Evolutionary conservation across 306 rosid genomes (phyloP).

Genomic region (Corylus americana): DNA sequence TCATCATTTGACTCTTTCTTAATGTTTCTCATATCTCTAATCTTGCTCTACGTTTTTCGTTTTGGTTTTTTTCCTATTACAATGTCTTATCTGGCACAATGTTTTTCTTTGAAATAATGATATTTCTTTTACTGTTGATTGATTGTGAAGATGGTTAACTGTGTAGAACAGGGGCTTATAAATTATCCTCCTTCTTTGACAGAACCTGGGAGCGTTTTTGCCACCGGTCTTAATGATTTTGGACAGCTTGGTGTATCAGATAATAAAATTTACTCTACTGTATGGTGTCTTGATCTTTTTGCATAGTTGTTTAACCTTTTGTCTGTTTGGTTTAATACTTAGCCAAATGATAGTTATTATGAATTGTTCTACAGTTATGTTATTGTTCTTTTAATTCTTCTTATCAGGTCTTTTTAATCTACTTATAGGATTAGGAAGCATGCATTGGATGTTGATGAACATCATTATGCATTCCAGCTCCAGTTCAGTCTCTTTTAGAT

Average conservation of each 20-base stretch:
- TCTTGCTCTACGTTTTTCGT: slow-evolving; percentile 2
- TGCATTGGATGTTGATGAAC: background rate
- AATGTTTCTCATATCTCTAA: background rate
- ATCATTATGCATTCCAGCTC: background rate
- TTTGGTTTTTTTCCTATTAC: background rate
- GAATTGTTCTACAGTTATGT: background rate
- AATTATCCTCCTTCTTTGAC: slow-evolving; percentile 50
- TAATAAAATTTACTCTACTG: slow-evolving; percentile 47
- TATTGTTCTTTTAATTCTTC: background rate
- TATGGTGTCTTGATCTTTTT: slow-evolving; percentile 38
- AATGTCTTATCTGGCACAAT: slow-evolving; percentile 8
- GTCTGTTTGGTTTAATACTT: background rate
- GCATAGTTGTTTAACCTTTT: background rate
- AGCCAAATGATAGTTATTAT: background rate
- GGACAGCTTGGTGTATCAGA: slow-evolving; percentile 80
- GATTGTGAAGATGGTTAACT: slow-evolving; percentile 40
- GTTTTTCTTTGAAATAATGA: no score
- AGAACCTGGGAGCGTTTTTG: slow-evolving; percentile 70
- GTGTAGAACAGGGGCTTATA: slow-evolving; percentile 48
- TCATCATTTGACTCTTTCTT: background rate
- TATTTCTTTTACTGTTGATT: slow-evolving; percentile 13
- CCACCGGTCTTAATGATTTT: slow-evolving; percentile 89
- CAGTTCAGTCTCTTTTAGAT: no score
- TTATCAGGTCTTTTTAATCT: background rate
- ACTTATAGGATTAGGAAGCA: background rate